Base-by-base conservation (phyloP, 2,329 filamentous ascomycete species). In the Fusarium begoniae region DNA sequence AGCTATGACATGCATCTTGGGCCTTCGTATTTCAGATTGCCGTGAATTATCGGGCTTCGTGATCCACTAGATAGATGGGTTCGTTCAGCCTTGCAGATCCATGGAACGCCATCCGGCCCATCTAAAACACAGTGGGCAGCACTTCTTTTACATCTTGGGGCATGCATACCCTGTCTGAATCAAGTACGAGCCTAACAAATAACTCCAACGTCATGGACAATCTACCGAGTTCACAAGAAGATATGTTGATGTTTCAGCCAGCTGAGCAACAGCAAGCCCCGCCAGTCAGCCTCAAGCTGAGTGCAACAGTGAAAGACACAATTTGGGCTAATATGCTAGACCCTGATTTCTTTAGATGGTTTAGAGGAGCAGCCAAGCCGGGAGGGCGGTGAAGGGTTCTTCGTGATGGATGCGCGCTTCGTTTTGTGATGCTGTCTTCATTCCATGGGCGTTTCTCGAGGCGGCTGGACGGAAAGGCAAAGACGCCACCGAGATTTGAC, bases 361-460 rank as follows among this genome's bases (percentile, higher is more conserved):
- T 67, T 38, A 30, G 37, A 40, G 35, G 22, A n/a, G 28, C 28
- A 40, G 56, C 38, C 44, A 24, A 38, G 32, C 40, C 55, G 28
- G 32, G 44, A 66, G 28, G 51, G 50, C 45, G 41, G 51, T 55
- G 47, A 53, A 30, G 37, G 53, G 38, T 41, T 43, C 47, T 11
- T 26, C 20, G 44, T 15, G 43, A 37, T 63, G 47, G 44, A 35
- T 28, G 14, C 15, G 24, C 30, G 56, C 26, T 32, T 45, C n/a
- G 44, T 43, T 59, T 20, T 48, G 40, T n/a, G 35, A 44, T 62
- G 38, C 18, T 35, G 32, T 41, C 18, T 43, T 37, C 68, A 69
- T 72, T 69, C 63, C 63, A 53, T 51, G 37, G n/a, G 26, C 15
- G 55, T 50, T 54, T 74, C 63, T 72, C 55, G 59, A 74, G 59